These are phyloP conservation scores for Deakozyma indianensis DNA, from an alignment of 805 yeast species.

Conservation along the genomic window DNA sequence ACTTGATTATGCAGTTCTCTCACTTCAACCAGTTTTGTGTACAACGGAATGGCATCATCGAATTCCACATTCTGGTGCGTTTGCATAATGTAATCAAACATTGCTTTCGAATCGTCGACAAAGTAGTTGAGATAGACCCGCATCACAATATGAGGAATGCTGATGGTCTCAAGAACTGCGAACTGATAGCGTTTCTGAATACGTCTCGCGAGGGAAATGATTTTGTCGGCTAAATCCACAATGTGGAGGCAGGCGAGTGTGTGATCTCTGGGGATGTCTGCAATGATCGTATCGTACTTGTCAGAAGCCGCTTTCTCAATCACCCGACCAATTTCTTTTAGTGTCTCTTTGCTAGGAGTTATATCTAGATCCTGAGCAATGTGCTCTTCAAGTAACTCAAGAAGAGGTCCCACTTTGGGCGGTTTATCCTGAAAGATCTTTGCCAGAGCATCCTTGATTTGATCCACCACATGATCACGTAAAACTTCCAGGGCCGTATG, in stretches of 20 bases:
- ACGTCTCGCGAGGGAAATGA: constrained; percentile 33
- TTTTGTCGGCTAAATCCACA: constrained; percentile 37
- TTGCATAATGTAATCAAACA: constrained; percentile 17
- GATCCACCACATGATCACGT: constrained; percentile 32
- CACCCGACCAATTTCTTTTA: constrained; percentile 21
- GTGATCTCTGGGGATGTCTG: constrained; percentile 44
- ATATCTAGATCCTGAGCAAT: constrained; percentile 32
- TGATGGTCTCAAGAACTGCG: constrained; percentile 45
- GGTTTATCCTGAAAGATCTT: constrained; percentile 26
- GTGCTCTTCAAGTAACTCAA: constrained; percentile 35
- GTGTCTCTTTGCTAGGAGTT: constrained; percentile 32
- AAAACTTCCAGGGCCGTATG: constrained; percentile 25
- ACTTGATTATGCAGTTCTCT: constrained; percentile 39
- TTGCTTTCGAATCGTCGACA: constrained; percentile 20
- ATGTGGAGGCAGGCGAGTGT: constrained; percentile 41
- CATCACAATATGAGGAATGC: constrained; percentile 28
- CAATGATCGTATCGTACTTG: constrained; percentile 29
- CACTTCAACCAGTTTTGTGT: constrained; percentile 37
- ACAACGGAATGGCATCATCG: constrained; percentile 44
- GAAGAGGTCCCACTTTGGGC: constrained; percentile 45
- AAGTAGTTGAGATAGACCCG: constrained; percentile 18
- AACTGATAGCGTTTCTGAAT: constrained; percentile 46
- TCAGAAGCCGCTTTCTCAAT: constrained; percentile 28
- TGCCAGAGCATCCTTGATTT: constrained; percentile 28
- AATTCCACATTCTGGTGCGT: constrained; percentile 21